phyloP scores from a whole-genome alignment of 306 rosid genomes.

The Citrullus mucosospermus region DNA sequence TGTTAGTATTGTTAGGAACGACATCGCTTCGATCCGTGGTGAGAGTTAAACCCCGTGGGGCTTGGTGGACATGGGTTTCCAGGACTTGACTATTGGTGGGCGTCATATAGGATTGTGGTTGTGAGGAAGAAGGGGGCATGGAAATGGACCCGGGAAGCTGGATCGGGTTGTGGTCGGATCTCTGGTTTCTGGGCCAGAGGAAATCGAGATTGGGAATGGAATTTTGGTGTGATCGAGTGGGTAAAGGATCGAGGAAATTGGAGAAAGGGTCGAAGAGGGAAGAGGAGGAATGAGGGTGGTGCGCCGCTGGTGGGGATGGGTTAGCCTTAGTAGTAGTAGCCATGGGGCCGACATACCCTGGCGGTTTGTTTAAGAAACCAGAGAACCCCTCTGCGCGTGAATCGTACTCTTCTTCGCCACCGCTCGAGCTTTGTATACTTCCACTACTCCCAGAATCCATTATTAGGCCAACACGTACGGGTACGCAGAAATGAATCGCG shows the following conservation, averaged over 20 bases:
- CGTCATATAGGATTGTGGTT: conserved; percentile 18
- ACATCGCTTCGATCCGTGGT: neutral
- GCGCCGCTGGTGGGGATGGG: neutral
- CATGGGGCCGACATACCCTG: conserved; percentile 20
- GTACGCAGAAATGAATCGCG: neutral
- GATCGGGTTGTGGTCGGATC: conserved; percentile 13
- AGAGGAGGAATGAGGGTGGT: conserved; percentile 14
- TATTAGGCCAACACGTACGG: neutral
- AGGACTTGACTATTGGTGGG: neutral
- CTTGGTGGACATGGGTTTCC: neutral
- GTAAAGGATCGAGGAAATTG: conserved; percentile 42
- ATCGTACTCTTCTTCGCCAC: conserved; percentile 79
- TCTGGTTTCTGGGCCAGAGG: conserved; percentile 35
- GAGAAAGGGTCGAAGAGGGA: conserved; percentile 38
- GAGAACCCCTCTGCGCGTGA: conserved; percentile 65
- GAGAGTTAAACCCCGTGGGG: neutral
- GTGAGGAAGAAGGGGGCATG: neutral
- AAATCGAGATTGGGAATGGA: conserved; percentile 30
- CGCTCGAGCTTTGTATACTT: conserved; percentile 82
- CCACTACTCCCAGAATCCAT: conserved; percentile 91
- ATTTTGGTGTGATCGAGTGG: conserved; percentile 12
- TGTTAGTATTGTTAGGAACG: neutral
- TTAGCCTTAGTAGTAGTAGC: conserved; percentile 2
- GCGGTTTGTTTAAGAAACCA: conserved; percentile 22
- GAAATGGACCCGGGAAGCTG: conserved; percentile 16